These are phyloP conservation scores for Erythrophleum ivorense DNA, from an alignment of 331 rosid genomes.

Conservation along the genomic window DNA sequence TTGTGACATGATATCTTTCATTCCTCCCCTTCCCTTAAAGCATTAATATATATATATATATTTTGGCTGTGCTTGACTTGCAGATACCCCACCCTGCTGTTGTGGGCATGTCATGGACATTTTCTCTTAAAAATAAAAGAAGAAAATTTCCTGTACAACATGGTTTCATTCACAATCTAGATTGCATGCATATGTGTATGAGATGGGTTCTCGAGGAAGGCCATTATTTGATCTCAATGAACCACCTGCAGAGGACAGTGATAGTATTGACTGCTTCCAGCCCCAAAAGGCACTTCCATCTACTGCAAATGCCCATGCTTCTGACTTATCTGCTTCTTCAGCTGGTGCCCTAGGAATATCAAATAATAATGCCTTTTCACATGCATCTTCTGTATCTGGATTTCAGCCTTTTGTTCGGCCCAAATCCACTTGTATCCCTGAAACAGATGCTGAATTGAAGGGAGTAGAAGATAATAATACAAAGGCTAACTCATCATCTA, in stretches of 20 bases:
- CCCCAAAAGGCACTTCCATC: conserved; percentile 79
- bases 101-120: conserved; percentile 1
- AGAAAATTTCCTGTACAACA: neutral
- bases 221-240: conserved; percentile 95
- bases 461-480: conserved; percentile 48
- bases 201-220: conserved; percentile 98
- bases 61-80: neutral
- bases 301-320: conserved; percentile 50
- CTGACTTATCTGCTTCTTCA: conserved; percentile 61
- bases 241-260: conserved; percentile 89
- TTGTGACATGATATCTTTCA: neutral
- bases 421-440: conserved; percentile 53
- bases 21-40: neutral
- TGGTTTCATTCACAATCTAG: neutral
- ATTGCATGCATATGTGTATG: conserved; percentile 59
- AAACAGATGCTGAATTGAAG: conserved; percentile 55
- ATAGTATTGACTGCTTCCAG: conserved; percentile 51
- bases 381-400: conserved; percentile 83
- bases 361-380: conserved; percentile 82
- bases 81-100: neutral
- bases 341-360: conserved; percentile 61
- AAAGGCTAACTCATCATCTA: conserved; percentile 45
- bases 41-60: neutral
- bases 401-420: conserved; percentile 94
- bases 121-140: neutral